These are phyloP conservation scores for Postia placenta DNA, from an alignment of 768 basidiomycete species.

Conservation along the genomic window DNA sequence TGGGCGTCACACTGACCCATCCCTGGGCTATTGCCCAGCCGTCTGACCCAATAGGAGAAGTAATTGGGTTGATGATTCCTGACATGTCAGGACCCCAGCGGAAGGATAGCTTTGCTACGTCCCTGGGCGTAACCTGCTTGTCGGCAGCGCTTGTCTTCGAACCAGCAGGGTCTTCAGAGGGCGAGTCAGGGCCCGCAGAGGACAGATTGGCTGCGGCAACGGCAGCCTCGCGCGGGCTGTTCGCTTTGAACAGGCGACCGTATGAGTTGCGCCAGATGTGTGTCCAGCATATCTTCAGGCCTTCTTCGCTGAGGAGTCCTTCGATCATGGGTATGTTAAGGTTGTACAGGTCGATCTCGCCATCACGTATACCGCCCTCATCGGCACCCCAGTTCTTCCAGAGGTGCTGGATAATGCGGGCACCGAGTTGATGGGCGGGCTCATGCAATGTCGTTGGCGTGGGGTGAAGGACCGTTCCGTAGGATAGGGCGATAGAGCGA, in stretches of 20 bases:
- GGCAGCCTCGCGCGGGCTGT: constrained; percentile 10
- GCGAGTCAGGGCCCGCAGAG: constrained; percentile 40
- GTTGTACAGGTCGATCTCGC: constrained; percentile 77
- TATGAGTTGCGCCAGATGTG: constrained; percentile 83
- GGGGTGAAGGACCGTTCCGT: constrained; percentile 72
- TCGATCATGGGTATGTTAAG: constrained; percentile 85
- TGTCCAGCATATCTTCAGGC: constrained; percentile 74
- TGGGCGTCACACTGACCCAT: constrained; percentile 70
- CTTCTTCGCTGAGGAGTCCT: constrained; percentile 49
- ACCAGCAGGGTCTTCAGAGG: constrained; percentile 18
- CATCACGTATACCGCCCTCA: constrained; percentile 44
- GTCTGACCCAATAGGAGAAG: constrained; percentile 70
- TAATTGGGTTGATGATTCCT: constrained; percentile 55
- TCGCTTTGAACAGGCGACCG: constrained; percentile 67
- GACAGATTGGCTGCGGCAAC: constrained; percentile 22
- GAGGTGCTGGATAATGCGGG: constrained; percentile 63
- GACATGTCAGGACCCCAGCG: constrained; percentile 71
- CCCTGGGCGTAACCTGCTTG: constrained; percentile 10
- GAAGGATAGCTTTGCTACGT: constrained; percentile 49
- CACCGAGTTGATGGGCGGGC: constrained; percentile 68
- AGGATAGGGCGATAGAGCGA: constrained; percentile 84
- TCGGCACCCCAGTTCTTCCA: constrained; percentile 86
- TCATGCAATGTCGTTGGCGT: constrained; percentile 52
- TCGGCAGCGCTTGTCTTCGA: constrained; percentile 7
- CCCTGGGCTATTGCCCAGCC: constrained; percentile 73